Evolutionary conservation across 495 filamentous ascomycete genomes (phyloP).

Genomic region (Aspergillus nidulans): DNA sequence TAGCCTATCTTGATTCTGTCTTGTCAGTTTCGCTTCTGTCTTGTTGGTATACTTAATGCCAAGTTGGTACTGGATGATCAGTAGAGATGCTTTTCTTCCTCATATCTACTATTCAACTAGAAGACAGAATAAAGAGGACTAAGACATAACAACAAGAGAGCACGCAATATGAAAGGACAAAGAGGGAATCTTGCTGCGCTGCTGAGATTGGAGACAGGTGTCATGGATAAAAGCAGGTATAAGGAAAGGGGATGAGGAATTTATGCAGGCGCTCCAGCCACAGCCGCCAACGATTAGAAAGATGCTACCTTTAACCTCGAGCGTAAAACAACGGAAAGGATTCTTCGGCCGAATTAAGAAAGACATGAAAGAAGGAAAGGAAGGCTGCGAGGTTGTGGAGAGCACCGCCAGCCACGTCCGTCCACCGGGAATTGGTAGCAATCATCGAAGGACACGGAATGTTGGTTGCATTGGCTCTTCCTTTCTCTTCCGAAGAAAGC

Average conservation of each 20-base stretch:
- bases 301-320: conserved; percentile 34
- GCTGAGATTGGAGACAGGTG: conserved; percentile 40
- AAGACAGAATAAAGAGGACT: conserved; percentile 27
- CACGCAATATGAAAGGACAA: conserved; percentile 30
- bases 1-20: neutral
- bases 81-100: conserved; percentile 35
- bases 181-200: conserved; percentile 43
- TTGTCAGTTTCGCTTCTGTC: neutral
- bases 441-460: conserved; percentile 22
- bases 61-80: neutral
- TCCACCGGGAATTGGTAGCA: conserved; percentile 6
- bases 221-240: conserved; percentile 30
- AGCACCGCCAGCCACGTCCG: conserved; percentile 10
- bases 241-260: conserved; percentile 22
- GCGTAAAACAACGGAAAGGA: conserved; percentile 23
- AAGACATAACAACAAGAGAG: conserved; percentile 28
- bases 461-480: conserved; percentile 23
- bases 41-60: neutral
- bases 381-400: conserved; percentile 11
- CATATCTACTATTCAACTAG: conserved; percentile 36
- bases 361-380: conserved; percentile 20
- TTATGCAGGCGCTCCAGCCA: conserved; percentile 29
- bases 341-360: conserved; percentile 23
- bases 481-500: conserved; percentile 32
- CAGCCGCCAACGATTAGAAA: conserved; percentile 36